Percentiles rank a stretch among this genome's conserved stretches.
phyloP scores from a whole-genome alignment of 108 stramenopile genomes.

The Poteriospumella lacustris region DNA sequence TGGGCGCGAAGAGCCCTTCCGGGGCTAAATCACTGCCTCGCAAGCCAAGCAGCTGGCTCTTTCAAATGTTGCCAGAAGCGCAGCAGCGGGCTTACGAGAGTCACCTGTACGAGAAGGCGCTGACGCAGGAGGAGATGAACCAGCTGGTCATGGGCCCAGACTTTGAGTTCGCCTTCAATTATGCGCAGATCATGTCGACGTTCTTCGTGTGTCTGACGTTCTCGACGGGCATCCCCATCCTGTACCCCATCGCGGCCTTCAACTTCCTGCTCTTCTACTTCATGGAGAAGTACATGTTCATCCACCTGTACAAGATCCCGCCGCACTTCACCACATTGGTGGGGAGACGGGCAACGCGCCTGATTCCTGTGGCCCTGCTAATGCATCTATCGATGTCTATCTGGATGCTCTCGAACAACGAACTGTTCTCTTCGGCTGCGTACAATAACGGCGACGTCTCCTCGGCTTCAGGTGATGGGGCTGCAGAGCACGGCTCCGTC shows the following conservation, averaged over 20 bases:
- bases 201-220: constrained; percentile 71
- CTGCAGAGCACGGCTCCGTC: too few species aligned
- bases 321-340: constrained; percentile 51
- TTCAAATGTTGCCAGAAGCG: too few species aligned
- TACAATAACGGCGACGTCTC: too few species aligned
- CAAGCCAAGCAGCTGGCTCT: too few species aligned
- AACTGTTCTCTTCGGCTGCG: too few species aligned
- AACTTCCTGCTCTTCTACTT: constrained; percentile 62
- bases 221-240: constrained; percentile 63
- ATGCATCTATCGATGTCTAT: constrained; percentile 43
- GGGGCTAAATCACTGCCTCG: too few species aligned
- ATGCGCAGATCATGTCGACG: constrained; percentile 62
- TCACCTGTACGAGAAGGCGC: too few species aligned
- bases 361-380: constrained; percentile 43
- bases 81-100: too few species aligned
- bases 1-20: too few species aligned
- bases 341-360: constrained; percentile 29
- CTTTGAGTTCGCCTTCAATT: constrained; percentile 60
- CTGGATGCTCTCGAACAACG: constrained; percentile 49
- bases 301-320: constrained; percentile 66
- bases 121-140: constrained; percentile 66
- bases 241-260: constrained; percentile 57
- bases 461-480: too few species aligned
- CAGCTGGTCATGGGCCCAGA: constrained; percentile 57
- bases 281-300: constrained; percentile 73